phyloP scores from a whole-genome alignment of 768 basidiomycete species.

The Fomitopsis serialis region DNA sequence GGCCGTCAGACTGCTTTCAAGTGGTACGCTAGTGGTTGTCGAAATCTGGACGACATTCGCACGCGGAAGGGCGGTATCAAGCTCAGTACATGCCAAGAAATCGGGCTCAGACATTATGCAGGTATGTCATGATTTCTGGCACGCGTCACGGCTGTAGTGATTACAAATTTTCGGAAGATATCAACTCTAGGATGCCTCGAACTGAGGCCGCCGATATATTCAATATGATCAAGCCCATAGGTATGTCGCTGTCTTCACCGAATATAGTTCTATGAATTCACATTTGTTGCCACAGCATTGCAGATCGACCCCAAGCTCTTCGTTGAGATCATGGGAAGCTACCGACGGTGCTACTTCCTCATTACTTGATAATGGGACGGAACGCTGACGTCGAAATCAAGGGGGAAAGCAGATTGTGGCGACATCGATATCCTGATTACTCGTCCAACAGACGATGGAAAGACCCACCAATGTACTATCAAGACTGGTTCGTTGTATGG shows the following conservation, averaged over 20 bases:
- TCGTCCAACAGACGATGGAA: conserved; percentile 64
- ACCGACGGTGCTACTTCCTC: conserved; percentile 47
- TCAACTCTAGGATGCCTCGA: conserved; percentile 82
- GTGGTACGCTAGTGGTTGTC: conserved; percentile 74
- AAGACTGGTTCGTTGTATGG: background rate
- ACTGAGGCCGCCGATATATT: conserved; percentile 73
- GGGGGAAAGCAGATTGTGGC: conserved; percentile 79
- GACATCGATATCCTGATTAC: conserved; percentile 92
- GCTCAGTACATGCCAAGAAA: conserved; percentile 53
- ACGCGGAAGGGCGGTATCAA: conserved; percentile 56
- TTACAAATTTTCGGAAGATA: conserved; percentile 38
- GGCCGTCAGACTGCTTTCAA: conserved; percentile 61
- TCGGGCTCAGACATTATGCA: conserved; percentile 66
- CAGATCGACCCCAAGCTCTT: conserved; percentile 64
- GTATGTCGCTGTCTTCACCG: conserved; percentile 28
- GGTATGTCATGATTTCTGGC: conserved; percentile 33
- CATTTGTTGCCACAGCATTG: conserved; percentile 47
- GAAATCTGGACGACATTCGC: conserved; percentile 71
- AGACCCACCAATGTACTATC: conserved; percentile 59
- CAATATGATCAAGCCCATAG: conserved; percentile 63
- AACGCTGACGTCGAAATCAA: conserved; percentile 20
- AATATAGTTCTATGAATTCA: too few species aligned
- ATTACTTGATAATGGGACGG: background rate
- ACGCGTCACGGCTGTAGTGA: too few species aligned
- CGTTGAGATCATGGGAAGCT: conserved; percentile 91